Base-by-base conservation (phyloP, 768 basidiomycete genomes). In the Mycena chlorophos region DNA sequence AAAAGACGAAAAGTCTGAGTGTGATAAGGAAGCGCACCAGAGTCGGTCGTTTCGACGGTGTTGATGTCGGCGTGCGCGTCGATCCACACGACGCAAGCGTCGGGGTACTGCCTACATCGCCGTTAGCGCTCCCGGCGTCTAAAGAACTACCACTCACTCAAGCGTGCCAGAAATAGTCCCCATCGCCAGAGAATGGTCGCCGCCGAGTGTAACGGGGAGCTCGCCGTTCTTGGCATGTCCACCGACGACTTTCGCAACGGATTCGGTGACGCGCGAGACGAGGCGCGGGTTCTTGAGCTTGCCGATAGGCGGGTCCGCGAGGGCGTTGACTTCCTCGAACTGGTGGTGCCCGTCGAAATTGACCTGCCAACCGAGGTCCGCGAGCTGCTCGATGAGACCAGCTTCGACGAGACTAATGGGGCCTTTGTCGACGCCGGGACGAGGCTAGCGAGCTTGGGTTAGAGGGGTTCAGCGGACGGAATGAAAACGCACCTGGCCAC, bases 51-150 rank as follows among this genome's bases (percentile, higher is more conserved):
- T 53, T 88, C 84, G 12, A 81, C 74, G 5, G 95, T 97, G 72
- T 99, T 98, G 75, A 99, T 93, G 69, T 98, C 97, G 19, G 94
- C 89, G 65, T 98, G 97, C 2, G 97, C 97, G 68, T 99, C 97
- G 56, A 98, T 78, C 97, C 97, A 98, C 57, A 99, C 76, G 30
- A 99, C 87, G 68, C 91, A 91, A 22, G 90, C 86, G 26, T 92
- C 83, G 13, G 89, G 87, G 66, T 91, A 80, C 43, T n/a, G n/a
- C n/a, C n/a, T n/a, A n/a, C n/a, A n/a, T n/a, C n/a, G n/a, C n/a
- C n/a, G n/a, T n/a, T n/a, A n/a, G n/a, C n/a, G n/a, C n/a, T n/a
- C n/a, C n/a, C n/a, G n/a, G n/a, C n/a, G 25, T 51, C n/a, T 45
- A 10, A 14, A 52, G 48, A 48, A 30, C 26, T 17, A 42, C 49